Conservation (phyloP, 805 yeast species). For the Monosporozyma aerobia region DNA sequence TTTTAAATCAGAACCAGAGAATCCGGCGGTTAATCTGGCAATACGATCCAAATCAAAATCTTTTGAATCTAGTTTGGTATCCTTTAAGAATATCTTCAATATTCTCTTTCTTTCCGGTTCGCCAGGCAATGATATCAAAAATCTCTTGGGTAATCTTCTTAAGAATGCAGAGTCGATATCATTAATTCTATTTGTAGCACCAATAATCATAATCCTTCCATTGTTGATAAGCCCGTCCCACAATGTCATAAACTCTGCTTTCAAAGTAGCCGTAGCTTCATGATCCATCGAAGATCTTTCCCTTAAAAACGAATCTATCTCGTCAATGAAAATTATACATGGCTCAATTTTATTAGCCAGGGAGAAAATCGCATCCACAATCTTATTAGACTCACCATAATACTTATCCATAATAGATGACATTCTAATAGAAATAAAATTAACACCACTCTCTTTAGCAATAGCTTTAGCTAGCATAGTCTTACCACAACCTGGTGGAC, state of each 20-base stretch:
- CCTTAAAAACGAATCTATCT: conserved; percentile 87
- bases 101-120: conserved; percentile 60
- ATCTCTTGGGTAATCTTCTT: conserved; percentile 86
- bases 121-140: conserved; percentile 68
- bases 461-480: conserved; percentile 95
- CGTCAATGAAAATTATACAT: conserved; percentile 91
- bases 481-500: conserved; percentile 98
- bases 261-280: conserved; percentile 88
- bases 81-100: conserved; percentile 56
- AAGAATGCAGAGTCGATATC: conserved; percentile 90
- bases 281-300: conserved; percentile 80
- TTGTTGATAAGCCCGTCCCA: conserved; percentile 87
- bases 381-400: conserved; percentile 94
- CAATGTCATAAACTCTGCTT: conserved; percentile 94
- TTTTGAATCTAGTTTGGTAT: conserved; percentile 46
- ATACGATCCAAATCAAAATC: conserved; percentile 53
- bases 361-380: conserved; percentile 86
- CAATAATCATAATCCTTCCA: conserved; percentile 78
- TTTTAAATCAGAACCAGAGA: conserved; percentile 85
- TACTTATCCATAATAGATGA: conserved; percentile 93
- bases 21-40: conserved; percentile 57
- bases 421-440: conserved; percentile 84
- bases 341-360: conserved; percentile 86
- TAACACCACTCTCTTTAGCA: conserved; percentile 86
- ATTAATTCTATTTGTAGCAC: conserved; percentile 87